Evolutionary conservation across 768 basidiomycete genomes (phyloP).

Genomic region (Tricholoma furcatifolium): DNA sequence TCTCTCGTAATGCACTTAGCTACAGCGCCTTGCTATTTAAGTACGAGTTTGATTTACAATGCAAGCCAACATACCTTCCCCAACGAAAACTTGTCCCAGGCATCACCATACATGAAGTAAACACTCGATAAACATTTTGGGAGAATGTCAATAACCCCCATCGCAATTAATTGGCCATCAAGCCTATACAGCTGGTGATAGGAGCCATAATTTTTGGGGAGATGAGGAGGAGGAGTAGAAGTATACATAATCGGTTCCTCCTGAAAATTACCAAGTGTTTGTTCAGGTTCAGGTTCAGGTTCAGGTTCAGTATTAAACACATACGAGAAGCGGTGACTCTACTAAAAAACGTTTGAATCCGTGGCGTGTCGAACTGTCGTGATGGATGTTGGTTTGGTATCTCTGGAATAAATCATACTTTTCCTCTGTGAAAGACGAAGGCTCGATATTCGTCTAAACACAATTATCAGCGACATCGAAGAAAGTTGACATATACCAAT

Average conservation of each 20-base stretch:
- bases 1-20: conserved; percentile 86
- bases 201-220: conserved; percentile 84
- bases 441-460: conserved; percentile 71
- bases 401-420: conserved; percentile 75
- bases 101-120: conserved; percentile 87
- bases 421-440: conserved; percentile 72
- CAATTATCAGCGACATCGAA: background rate
- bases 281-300: background rate
- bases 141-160: conserved; percentile 89
- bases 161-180: conserved; percentile 78
- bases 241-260: conserved; percentile 59
- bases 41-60: background rate
- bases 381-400: conserved; percentile 81
- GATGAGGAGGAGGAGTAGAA: conserved; percentile 43
- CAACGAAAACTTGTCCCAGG: conserved; percentile 66
- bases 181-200: conserved; percentile 89
- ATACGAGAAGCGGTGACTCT: conserved; percentile 69
- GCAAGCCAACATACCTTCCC: conserved; percentile 58
- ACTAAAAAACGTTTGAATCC: conserved; percentile 79
- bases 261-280: conserved; percentile 31
- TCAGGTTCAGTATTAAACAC: conserved; percentile 18
- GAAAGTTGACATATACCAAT: background rate
- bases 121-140: conserved; percentile 79
- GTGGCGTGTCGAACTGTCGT: conserved; percentile 52
- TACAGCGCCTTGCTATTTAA: conserved; percentile 25